Base-by-base conservation (phyloP, 345 rosid species). In the Isatis tinctoria region DNA sequence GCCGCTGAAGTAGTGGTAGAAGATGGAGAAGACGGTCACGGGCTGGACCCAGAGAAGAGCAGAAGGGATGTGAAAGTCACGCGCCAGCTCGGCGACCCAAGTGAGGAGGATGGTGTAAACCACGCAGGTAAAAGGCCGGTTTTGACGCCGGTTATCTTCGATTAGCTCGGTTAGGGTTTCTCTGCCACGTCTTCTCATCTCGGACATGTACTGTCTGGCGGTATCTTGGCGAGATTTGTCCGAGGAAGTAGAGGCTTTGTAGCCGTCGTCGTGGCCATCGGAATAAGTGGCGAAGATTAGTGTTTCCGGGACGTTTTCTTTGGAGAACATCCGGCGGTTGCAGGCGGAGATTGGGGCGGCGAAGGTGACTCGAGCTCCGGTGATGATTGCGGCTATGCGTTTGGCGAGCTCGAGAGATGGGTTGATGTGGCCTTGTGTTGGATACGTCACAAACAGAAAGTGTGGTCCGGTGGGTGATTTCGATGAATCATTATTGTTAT, bases 341-440 rank as follows among this genome's bases (percentile, higher is more conserved):
- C 60, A 64, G 39, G 83, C 84, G 22, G 67, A 74, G 81, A 83
- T 2, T 6, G 67, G 12, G 48, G 83, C 86, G 30, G 84, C 75
- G 18, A 78, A 78, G 60, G 93, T 90, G 71, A 86, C 93, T 1
- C 49, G 76, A 6, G 74, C 78, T 0, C 90, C 88, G 12, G 65
- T 10, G 48, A 79, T 69, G 9, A 79, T 33, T 39, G 18, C 44
- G 30, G 75, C 75, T 3, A 90, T 78, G 13, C 84, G 85, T 79
- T 83, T 87, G 41, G 92, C 87, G 16, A 87, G 81, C 43, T 84
- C 83, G 70, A 86, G 84, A 48, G 78, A 10, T 6, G 93, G 96
- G 69, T 86, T 90, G 39, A 90, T 69, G 79, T 88, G 96, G 58
- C 96, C 96, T 58, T 85, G 93, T 0, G 80, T 80, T 2, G 93